These are phyloP conservation scores for Chytridiales sp. DNA, from an alignment of 371 early-diverging fungal genomes.

Conservation along the genomic window DNA sequence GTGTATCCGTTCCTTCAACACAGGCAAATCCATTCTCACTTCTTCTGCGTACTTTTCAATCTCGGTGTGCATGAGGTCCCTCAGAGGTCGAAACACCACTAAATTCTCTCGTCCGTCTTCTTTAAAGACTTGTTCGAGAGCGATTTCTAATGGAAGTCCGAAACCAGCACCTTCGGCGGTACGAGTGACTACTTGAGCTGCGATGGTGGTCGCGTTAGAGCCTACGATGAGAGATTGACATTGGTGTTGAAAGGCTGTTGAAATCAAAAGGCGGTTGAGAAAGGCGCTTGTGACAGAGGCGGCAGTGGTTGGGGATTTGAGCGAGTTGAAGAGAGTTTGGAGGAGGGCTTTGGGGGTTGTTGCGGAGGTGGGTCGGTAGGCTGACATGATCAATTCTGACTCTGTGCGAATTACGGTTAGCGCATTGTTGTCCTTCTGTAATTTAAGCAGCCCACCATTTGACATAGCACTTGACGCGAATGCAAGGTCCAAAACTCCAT, in stretches of 20 bases:
- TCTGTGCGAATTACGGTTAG: neutral
- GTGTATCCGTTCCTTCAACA: constrained; percentile 28
- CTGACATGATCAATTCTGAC: neutral
- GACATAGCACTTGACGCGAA: neutral
- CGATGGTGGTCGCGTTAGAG: constrained; percentile 77
- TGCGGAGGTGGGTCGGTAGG: neutral
- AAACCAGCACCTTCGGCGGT: constrained; percentile 86
- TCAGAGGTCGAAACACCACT: constrained; percentile 73
- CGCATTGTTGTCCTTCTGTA: neutral
- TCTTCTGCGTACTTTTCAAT: constrained; percentile 62
- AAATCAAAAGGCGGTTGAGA: constrained; percentile 1
- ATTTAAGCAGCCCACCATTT: neutral
- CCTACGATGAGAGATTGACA: constrained; percentile 74
- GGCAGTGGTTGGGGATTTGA: neutral
- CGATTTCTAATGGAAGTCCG: constrained; percentile 74
- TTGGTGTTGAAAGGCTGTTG: constrained; percentile 25
- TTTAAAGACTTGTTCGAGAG: constrained; percentile 44
- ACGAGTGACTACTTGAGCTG: constrained; percentile 72
- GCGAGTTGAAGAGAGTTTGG: neutral
- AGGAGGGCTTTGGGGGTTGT: constrained; percentile 11
- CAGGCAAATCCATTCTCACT: constrained; percentile 75
- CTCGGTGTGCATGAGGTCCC: constrained; percentile 78
- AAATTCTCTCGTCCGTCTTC: no score
- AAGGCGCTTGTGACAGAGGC: neutral
- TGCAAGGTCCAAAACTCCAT: constrained; percentile 5